Base-by-base conservation (phyloP, 768 basidiomycete species). In the Amanita polypyramis region DNA sequence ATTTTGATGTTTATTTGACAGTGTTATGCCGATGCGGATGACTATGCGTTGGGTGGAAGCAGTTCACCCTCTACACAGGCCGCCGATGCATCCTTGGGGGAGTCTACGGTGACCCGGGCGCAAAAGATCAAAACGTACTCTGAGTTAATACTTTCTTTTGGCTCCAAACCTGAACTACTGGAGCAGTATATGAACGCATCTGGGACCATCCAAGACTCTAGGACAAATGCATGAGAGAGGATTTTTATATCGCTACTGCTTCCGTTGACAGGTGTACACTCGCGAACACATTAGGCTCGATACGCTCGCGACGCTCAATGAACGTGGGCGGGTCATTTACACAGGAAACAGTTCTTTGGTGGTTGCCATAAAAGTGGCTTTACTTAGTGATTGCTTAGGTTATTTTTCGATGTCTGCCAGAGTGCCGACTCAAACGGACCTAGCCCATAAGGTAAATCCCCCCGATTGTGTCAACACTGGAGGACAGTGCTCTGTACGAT, bases 321-420 rank as follows among this genome's bases (percentile, higher is more conserved):
- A 64, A 75, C 9, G 82, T 32, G 89, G 88, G 0, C 86, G 89
- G 56, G 86, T 91, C 15, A 81, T 89, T 29, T 84, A 82, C 54
- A 82, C 82, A 0, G 89, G 87, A 0, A 69, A 60, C 40, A 84
- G 80, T 47, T 86, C 84, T 0, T 85, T 91, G 78, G 87, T 91
- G 58, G 79, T 91, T n/a, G 84, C 79, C 3, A 81, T 93, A 36
- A 85, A 83, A 60, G 85, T 3, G 20, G 41, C 17, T 15, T 50
- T n/a, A 9, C 14, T 43, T 1, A 43, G 30, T 35, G 29, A 23
- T 14, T 40, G n/a, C 14, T 23, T 35, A 88, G 89, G 90, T n/a
- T 77, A 88, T n/a, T 92, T 92, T 66, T 82, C 82, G 0, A 92
- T 92, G 88, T 91, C 5, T 89, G 85, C 58, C 68, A 87, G 49